Percentiles rank a stretch among this genome's conserved stretches.
These are phyloP conservation scores for Kentomonas sorsogonicus DNA, from an alignment of 208 protist genomes.

Conservation along the genomic window DNA sequence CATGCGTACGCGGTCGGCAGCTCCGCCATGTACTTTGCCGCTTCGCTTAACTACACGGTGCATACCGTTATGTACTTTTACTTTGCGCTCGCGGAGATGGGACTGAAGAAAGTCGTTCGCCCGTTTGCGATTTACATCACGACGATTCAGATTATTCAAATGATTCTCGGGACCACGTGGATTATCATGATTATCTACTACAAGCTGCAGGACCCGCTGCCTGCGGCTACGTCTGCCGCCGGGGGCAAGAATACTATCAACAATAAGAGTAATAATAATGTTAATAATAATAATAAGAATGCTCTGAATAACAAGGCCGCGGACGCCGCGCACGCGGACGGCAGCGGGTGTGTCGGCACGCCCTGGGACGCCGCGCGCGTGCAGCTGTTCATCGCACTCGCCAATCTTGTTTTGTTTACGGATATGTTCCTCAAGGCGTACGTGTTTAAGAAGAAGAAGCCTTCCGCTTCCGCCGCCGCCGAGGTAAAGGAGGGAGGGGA, in stretches of 20 bases:
- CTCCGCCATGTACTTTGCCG: conserved; percentile 68
- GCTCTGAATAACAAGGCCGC: neutral
- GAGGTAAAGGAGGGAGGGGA: neutral
- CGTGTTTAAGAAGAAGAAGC: conserved; percentile 40
- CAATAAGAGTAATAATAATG: too few species aligned
- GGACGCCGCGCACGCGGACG: conserved; percentile 13
- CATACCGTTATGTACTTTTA: conserved; percentile 95
- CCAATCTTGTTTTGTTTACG: conserved; percentile 87
- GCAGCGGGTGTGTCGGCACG: conserved; percentile 52
- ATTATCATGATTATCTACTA: conserved; percentile 32
- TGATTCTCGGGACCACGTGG: conserved; percentile 63
- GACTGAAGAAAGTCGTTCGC: conserved; percentile 48
- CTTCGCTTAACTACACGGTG: conserved; percentile 91
- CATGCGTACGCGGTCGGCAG: conserved; percentile 56
- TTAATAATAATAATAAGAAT: too few species aligned
- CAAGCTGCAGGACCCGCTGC: conserved; percentile 22
- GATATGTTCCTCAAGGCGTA: conserved; percentile 86
- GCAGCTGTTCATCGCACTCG: conserved; percentile 86
- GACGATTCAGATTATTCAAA: conserved; percentile 83
- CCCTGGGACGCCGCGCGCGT: conserved; percentile 47
- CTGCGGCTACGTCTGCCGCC: conserved; percentile 20
- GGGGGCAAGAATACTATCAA: too few species aligned
- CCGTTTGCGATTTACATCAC: conserved; percentile 84
- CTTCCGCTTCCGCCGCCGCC: conserved; percentile 7
- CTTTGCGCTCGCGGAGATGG: conserved; percentile 73